phyloP scores from a whole-genome alignment of 2,329 filamentous ascomycete genomes.

The Nothomitra cinnamomea region DNA sequence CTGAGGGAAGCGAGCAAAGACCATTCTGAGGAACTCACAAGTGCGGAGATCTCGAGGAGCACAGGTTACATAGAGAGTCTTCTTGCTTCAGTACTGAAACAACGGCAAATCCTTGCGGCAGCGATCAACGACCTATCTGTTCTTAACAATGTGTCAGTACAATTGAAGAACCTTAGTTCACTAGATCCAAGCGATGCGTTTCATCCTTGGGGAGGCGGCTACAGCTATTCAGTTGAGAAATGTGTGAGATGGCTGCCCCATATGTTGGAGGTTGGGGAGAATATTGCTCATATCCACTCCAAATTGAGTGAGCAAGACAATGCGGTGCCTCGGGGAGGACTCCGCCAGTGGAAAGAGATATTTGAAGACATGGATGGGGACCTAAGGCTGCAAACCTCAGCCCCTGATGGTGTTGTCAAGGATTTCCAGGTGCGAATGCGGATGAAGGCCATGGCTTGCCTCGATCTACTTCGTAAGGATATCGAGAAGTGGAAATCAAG shows the following conservation, averaged over 20 bases:
- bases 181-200: not conserved
- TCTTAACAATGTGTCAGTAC: not conserved
- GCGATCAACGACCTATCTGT: not conserved
- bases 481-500: slow-evolving; percentile 28
- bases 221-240: not conserved
- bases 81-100: slow-evolving; percentile 44
- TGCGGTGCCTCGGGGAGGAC: not conserved
- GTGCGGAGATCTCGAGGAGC: slow-evolving; percentile 62
- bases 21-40: slow-evolving; percentile 71
- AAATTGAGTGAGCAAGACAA: not conserved
- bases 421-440: not conserved
- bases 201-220: not conserved
- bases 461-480: slow-evolving; percentile 24
- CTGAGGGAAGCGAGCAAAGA: slow-evolving; percentile 50
- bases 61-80: slow-evolving; percentile 78
- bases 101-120: slow-evolving; percentile 26
- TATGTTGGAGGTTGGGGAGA: slow-evolving; percentile 3
- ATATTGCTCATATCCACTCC: not conserved
- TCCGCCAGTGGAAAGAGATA: not conserved
- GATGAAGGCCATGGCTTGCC: slow-evolving; percentile 18
- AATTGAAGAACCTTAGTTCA: not conserved
- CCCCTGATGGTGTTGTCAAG: slow-evolving; percentile 3
- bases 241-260: slow-evolving; percentile 4
- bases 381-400: not conserved
- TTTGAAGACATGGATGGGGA: not conserved